phyloP scores from a whole-genome alignment of 768 basidiomycete genomes.

The Chalciporus sphaerocephalus region DNA sequence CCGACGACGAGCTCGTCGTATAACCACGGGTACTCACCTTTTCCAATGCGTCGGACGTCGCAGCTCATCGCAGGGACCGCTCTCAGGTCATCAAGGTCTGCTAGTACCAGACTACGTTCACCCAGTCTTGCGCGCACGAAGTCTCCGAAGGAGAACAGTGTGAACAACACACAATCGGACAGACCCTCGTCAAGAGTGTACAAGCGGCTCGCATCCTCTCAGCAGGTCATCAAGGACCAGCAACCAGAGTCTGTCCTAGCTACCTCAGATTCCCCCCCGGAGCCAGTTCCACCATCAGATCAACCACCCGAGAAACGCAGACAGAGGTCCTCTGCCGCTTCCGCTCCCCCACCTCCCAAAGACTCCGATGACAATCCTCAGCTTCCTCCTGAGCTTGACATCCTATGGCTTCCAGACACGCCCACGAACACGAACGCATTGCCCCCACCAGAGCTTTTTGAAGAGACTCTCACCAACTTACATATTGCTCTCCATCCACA shows the following conservation, averaged over 20 bases:
- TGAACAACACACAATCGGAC: slow-evolving; percentile 7
- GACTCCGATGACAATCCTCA: slow-evolving; percentile 35
- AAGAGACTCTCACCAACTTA: slow-evolving; percentile 72
- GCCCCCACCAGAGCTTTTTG: slow-evolving; percentile 71
- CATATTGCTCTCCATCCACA: slow-evolving; percentile 77
- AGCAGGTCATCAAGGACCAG: slow-evolving; percentile 15
- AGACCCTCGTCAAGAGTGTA: slow-evolving; percentile 16
- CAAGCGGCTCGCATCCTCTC: slow-evolving; percentile 24
- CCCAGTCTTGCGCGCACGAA: slow-evolving; percentile 22
- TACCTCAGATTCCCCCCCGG: slow-evolving; percentile 24
- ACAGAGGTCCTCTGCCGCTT: slow-evolving; percentile 7
- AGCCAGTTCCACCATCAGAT: slow-evolving; percentile 18
- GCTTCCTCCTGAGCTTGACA: slow-evolving; percentile 52
- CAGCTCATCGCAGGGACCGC: slow-evolving; percentile 78
- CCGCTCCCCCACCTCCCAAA: slow-evolving; percentile 6
- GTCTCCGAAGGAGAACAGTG: slow-evolving; percentile 18
- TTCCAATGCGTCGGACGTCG: slow-evolving; percentile 58
- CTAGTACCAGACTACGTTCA: neutral
- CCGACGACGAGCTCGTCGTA: slow-evolving; percentile 25
- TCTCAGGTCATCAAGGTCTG: slow-evolving; percentile 34
- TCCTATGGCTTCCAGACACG: slow-evolving; percentile 60
- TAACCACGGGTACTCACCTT: too few relatives aligned
- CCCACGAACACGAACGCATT: slow-evolving; percentile 31
- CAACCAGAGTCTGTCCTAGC: slow-evolving; percentile 6
- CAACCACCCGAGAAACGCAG: slow-evolving; percentile 26